Evolutionary conservation across 495 filamentous ascomycete genomes (phyloP).

Genomic region (Aspergillus affinis): DNA sequence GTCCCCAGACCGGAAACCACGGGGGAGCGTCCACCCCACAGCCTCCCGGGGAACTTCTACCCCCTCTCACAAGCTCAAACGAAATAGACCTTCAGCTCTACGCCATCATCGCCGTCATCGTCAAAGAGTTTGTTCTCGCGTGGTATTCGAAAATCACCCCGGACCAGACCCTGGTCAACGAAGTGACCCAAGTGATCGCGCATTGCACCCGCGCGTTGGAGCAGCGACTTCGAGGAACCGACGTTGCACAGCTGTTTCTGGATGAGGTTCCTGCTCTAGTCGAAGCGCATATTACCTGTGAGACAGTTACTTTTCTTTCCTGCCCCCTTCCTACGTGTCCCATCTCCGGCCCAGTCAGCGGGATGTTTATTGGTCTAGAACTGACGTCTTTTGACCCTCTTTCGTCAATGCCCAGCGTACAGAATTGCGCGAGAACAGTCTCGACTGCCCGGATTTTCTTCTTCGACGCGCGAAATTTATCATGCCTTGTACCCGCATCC

Average conservation of each 20-base stretch:
- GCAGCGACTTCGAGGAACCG: slow-evolving; percentile 75
- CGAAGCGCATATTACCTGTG: slow-evolving; percentile 78
- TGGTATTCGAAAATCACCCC: slow-evolving; percentile 94
- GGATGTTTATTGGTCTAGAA: background rate
- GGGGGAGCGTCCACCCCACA: slow-evolving; percentile 41
- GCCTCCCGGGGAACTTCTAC: slow-evolving; percentile 76
- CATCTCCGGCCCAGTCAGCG: background rate
- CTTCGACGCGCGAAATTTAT: slow-evolving; percentile 63
- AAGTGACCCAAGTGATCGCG: slow-evolving; percentile 84
- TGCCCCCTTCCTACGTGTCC: background rate
- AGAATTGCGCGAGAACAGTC: slow-evolving; percentile 56
- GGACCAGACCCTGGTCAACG: slow-evolving; percentile 81
- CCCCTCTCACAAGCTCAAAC: slow-evolving; percentile 88
- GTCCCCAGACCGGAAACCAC: slow-evolving; percentile 48
- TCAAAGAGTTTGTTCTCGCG: slow-evolving; percentile 82
- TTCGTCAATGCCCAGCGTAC: slow-evolving; percentile 37
- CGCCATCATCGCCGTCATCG: slow-evolving; percentile 81
- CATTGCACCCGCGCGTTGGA: slow-evolving; percentile 86
- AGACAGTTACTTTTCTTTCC: slow-evolving; percentile 28
- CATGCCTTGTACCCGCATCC: slow-evolving; percentile 81
- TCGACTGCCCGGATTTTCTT: slow-evolving; percentile 36
- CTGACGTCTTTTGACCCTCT: background rate
- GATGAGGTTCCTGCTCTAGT: slow-evolving; percentile 87
- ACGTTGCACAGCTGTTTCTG: slow-evolving; percentile 77
- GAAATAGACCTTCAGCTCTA: slow-evolving; percentile 91